Percentiles rank a stretch among this genome's conserved stretches.
phyloP scores from a whole-genome alignment of 306 rosid species.

The Gastrolobium bilobum region DNA sequence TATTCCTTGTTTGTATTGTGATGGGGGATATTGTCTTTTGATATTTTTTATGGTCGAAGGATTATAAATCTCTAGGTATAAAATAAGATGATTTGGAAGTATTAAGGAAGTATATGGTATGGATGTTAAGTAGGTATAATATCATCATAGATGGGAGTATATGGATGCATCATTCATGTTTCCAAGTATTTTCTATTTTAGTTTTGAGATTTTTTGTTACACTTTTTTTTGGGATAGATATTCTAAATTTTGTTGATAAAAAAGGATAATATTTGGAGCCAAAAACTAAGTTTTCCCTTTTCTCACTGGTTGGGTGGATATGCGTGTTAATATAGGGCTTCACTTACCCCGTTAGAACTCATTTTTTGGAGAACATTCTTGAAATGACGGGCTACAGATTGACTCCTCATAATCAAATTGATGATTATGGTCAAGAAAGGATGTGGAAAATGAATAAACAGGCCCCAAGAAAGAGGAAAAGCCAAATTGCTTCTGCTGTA shows the following conservation, averaged over 20 bases:
- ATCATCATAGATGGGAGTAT: constrained; percentile 14
- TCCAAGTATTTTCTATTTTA: constrained; percentile 39
- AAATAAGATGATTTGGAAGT: constrained; percentile 22
- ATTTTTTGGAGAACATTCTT: constrained; percentile 90
- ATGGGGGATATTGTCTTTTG: constrained; percentile 32
- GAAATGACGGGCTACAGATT: constrained; percentile 80
- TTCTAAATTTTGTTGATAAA: constrained; percentile 38
- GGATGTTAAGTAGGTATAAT: constrained; percentile 24
- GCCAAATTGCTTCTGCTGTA: constrained; percentile 89
- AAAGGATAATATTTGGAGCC: constrained; percentile 36
- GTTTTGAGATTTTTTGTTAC: constrained; percentile 11
- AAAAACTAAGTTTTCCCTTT: constrained; percentile 31
- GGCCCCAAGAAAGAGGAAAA: constrained; percentile 95
- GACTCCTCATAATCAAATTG: constrained; percentile 87
- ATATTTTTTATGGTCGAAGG: constrained; percentile 9
- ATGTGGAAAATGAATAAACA: constrained; percentile 91
- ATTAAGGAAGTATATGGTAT: constrained; percentile 5
- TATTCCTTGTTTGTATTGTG: constrained; percentile 34
- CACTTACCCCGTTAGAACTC: constrained; percentile 82
- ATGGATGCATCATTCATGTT: constrained; percentile 24
- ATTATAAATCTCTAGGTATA: constrained; percentile 19
- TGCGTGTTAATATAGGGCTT: constrained; percentile 71
- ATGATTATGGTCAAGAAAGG: constrained; percentile 95
- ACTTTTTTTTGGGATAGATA: constrained; percentile 31
- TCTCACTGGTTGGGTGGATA: constrained; percentile 43